Conservation (phyloP, 2,329 filamentous ascomycete species). For the Dryadomyces sulphureus region DNA sequence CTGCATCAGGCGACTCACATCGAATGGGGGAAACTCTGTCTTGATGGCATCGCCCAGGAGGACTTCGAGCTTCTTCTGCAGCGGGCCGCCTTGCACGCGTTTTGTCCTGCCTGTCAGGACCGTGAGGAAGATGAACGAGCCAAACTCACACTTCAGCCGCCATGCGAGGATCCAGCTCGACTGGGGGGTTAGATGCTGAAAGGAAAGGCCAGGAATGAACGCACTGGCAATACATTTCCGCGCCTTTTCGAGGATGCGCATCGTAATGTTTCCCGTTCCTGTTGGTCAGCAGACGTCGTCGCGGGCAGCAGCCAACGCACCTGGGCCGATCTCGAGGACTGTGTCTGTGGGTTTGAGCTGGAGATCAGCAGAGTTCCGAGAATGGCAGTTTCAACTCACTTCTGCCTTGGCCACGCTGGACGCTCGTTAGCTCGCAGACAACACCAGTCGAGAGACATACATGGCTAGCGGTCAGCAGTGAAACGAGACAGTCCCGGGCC, state of each 20-base stretch:
- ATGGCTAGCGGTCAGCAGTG: background rate
- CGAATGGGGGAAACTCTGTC: constrained; percentile 45
- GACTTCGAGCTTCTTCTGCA: constrained; percentile 63
- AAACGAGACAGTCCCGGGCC: background rate
- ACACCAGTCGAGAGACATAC: background rate
- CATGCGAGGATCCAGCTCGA: constrained; percentile 94
- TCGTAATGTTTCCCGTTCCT: constrained; percentile 67
- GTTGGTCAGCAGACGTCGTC: too few species aligned
- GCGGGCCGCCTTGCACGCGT: constrained; percentile 78
- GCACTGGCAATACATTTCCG: constrained; percentile 53
- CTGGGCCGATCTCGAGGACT: constrained; percentile 85
- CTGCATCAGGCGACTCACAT: constrained; percentile 25
- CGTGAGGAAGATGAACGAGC: constrained; percentile 34
- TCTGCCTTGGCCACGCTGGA: constrained; percentile 11
- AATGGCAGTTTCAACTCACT: background rate
- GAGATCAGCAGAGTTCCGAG: constrained; percentile 23
- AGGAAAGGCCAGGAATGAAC: background rate
- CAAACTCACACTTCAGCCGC: constrained; percentile 66
- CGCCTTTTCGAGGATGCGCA: constrained; percentile 75
- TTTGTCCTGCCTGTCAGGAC: constrained; percentile 41
- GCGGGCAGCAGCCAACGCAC: too few species aligned
- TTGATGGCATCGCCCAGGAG: constrained; percentile 89
- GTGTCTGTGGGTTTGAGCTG: constrained; percentile 79
- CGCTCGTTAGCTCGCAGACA: background rate
- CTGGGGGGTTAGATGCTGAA: constrained; percentile 17